Evolutionary conservation across 1,284 basidiomycete species (phyloP), one percentile per base, ranked within the genome.

Genomic region (Mycosarcoma mackinlayi): DNA sequence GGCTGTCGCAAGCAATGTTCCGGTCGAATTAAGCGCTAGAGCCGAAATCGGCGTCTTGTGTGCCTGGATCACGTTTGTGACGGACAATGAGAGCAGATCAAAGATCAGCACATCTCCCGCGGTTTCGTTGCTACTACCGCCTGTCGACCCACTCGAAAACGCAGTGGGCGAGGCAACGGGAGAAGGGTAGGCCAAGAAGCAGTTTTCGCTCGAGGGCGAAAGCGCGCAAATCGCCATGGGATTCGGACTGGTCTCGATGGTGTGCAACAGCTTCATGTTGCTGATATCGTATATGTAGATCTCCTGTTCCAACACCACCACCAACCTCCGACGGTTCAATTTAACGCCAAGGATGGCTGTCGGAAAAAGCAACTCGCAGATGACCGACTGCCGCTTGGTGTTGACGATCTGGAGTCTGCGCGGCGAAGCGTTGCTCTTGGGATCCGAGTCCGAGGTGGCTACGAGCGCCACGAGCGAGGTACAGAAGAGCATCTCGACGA

Each of bases 241-340:
- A 83, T 98, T 98, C 0, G 92, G 89, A 14, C 92, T 91, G 0
- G 95, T 98, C 86, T 98, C 96, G 57, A 98, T 95, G 45, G 97
- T 96, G 83, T 98, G 95, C 39, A 97, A 84, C 28, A 98, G 87
- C 76, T 94, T 91, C 95, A 98, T 98, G 76, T 97, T 99, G 62
- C 91, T 92, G 77, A 98, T 98, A 82, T 98, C 95, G 82, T 98
- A 98, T 57, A 98, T 94, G 85, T 98, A 99, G 61, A 99, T 96
- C 83, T 98, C 93, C 38, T 89, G 88, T 82, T 97, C 94, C 52
- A 98, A 88, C 7, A 98, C 91, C 65, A 98, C 95, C 33, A 98
- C 92, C 21, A 99, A 88, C 0, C 94, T 91, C 84, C 96, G 94
- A 56, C 96, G 88, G 85, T 99, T 98, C 79, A 99, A 88, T 85